phyloP scores from a whole-genome alignment of 2,329 filamentous ascomycete genomes.

The Colletotrichum gigasporum region DNA sequence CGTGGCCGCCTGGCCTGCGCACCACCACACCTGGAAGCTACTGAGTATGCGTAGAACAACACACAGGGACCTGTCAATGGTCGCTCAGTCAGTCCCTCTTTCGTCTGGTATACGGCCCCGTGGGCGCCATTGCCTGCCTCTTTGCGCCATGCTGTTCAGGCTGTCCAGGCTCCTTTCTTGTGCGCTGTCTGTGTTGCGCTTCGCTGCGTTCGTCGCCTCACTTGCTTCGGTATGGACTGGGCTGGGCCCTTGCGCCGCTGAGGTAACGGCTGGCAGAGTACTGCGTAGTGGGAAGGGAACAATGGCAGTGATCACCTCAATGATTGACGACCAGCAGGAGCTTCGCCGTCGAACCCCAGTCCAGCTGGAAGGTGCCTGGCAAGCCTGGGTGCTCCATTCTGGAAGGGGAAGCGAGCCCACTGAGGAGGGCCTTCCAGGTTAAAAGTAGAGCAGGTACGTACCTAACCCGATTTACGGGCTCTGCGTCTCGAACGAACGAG shows the following conservation, averaged over 20 bases:
- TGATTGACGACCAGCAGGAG: neutral
- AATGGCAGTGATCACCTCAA: neutral
- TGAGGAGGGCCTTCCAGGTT: neutral
- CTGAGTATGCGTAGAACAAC: too few relatives aligned
- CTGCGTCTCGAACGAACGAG: too few relatives aligned
- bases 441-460: neutral
- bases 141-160: neutral
- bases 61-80: conserved; percentile 4
- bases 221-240: conserved; percentile 12
- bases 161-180: neutral
- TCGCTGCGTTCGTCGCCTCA: conserved; percentile 8
- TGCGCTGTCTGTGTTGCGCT: neutral
- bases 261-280: neutral
- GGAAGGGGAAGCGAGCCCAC: conserved; percentile 1
- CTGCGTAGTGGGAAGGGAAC: too few relatives aligned
- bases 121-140: neutral
- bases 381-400: conserved; percentile 1
- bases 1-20: neutral
- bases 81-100: neutral
- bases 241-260: conserved; percentile 9
- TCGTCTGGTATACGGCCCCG: conserved; percentile 14
- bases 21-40: too few relatives aligned
- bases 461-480: conserved; percentile 11
- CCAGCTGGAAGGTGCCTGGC: too few relatives aligned
- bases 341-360: conserved; percentile 1